phyloP scores from a whole-genome alignment of 2,329 filamentous ascomycete species.

The Hortaea werneckii region DNA sequence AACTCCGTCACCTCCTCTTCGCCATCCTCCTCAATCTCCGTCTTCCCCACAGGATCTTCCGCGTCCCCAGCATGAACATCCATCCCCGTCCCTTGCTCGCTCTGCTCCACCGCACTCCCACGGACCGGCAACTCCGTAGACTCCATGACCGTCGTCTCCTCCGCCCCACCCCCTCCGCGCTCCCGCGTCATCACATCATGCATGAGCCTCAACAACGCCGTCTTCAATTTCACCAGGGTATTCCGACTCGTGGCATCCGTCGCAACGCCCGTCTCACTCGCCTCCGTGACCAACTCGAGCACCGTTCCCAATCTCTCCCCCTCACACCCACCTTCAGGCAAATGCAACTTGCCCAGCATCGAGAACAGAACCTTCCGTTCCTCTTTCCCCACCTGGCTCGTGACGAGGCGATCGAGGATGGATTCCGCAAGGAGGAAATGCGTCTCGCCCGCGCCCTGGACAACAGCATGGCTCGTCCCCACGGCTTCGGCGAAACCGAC shows the following conservation, averaged over 20 bases:
- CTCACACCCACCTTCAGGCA: slow-evolving; percentile 45
- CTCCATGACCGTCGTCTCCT: slow-evolving; percentile 18
- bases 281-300: slow-evolving; percentile 37
- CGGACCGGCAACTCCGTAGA: slow-evolving; percentile 4
- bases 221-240: slow-evolving; percentile 44
- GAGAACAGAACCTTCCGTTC: slow-evolving; percentile 74
- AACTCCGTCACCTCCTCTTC: slow-evolving; percentile 17
- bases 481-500: slow-evolving; percentile 28
- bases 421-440: slow-evolving; percentile 70
- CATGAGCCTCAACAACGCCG: slow-evolving; percentile 43
- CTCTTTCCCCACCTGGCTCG: slow-evolving; percentile 56
- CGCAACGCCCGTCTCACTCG: slow-evolving; percentile 40
- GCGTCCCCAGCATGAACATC: slow-evolving; percentile 7
- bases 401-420: slow-evolving; percentile 63
- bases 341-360: slow-evolving; percentile 71
- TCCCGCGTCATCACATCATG: slow-evolving; percentile 29
- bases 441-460: slow-evolving; percentile 33
- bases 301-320: slow-evolving; percentile 26
- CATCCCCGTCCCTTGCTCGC: slow-evolving; percentile 6
- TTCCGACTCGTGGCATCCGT: slow-evolving; percentile 44
- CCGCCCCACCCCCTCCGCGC: slow-evolving; percentile 21
- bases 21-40: slow-evolving; percentile 11
- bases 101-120: slow-evolving; percentile 5
- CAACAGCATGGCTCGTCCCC: slow-evolving; percentile 8
- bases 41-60: slow-evolving; percentile 10